Conservation (phyloP, 345 rosid species). For the Ceriops tagal region DNA sequence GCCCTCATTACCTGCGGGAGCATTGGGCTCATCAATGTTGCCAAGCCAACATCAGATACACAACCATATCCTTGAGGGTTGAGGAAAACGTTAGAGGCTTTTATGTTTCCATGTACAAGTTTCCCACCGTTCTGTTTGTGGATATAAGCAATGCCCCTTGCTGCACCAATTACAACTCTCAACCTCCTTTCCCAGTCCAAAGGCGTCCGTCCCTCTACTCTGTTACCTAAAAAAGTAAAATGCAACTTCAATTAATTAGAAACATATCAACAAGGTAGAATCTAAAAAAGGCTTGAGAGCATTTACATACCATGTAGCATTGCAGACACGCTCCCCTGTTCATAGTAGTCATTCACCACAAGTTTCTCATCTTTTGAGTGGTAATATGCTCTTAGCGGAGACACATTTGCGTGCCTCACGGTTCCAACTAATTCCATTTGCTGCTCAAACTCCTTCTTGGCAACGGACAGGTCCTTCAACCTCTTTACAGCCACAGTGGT, state of each 20-base stretch:
- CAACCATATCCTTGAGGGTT: slow-evolving; percentile 26
- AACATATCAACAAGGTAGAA: background rate
- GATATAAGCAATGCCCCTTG: slow-evolving; percentile 27
- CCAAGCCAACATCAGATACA: slow-evolving; percentile 25
- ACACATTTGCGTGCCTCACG: slow-evolving; percentile 23
- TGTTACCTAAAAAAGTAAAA: slow-evolving; percentile 18
- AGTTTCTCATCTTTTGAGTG: slow-evolving; percentile 34
- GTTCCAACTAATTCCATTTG: slow-evolving; percentile 25
- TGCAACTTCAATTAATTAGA: background rate
- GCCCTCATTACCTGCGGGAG: slow-evolving; percentile 15
- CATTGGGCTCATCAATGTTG: slow-evolving; percentile 24
- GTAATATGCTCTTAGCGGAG: slow-evolving; percentile 26
- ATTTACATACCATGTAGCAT: slow-evolving; percentile 25
- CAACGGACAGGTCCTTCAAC: slow-evolving; percentile 24
- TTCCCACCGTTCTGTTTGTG: slow-evolving; percentile 28
- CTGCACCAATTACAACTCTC: slow-evolving; percentile 26
- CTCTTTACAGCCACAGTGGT: slow-evolving; percentile 31
- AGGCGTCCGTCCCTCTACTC: slow-evolving; percentile 22
- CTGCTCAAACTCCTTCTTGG: slow-evolving; percentile 28
- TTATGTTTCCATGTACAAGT: slow-evolving; percentile 35
- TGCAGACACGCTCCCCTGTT: slow-evolving; percentile 26
- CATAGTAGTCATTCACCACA: slow-evolving; percentile 23
- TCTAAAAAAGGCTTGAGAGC: background rate
- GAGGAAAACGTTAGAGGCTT: slow-evolving; percentile 30
- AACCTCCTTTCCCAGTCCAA: slow-evolving; percentile 34